A percentile compares a stretch with the other conserved stretches of the same genome.
Conservation (phyloP, 768 basidiomycete genomes). For the Phylloporus arenicola region DNA sequence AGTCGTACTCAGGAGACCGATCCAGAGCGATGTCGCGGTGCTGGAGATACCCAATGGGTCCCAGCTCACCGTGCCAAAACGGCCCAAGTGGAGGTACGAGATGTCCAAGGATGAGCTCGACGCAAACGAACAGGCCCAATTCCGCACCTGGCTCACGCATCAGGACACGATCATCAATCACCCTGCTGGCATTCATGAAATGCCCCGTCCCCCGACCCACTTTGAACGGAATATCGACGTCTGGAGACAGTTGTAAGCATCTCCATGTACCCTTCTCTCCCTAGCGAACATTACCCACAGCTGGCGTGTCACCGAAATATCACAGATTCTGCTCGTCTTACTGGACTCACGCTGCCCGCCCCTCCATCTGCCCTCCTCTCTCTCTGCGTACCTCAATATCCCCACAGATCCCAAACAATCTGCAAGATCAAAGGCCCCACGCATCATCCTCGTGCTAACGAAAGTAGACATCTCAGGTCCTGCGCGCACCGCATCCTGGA, state of each 20-base stretch:
- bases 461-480: conserved; percentile 84
- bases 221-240: conserved; percentile 92
- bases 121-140: conserved; percentile 80
- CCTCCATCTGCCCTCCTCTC: conserved; percentile 79
- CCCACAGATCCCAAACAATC: conserved; percentile 26
- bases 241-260: conserved; percentile 82
- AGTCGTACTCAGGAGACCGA: conserved; percentile 51
- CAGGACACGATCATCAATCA: conserved; percentile 52
- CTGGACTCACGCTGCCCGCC: conserved; percentile 87
- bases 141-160: conserved; percentile 69
- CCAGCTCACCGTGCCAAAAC: conserved; percentile 38
- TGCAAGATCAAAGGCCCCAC: conserved; percentile 22
- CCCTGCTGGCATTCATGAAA: too few species aligned
- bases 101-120: conserved; percentile 89
- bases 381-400: conserved; percentile 53
- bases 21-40: conserved; percentile 38
- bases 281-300: conserved; percentile 31
- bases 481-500: conserved; percentile 60
- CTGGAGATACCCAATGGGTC: conserved; percentile 17
- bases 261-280: background rate
- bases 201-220: conserved; percentile 67
- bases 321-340: conserved; percentile 81
- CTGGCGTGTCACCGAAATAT: conserved; percentile 92
- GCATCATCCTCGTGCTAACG: conserved; percentile 70
- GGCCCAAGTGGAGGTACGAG: conserved; percentile 85